Base-by-base conservation (phyloP, 768 basidiomycete species). In the Collybia nuda region DNA sequence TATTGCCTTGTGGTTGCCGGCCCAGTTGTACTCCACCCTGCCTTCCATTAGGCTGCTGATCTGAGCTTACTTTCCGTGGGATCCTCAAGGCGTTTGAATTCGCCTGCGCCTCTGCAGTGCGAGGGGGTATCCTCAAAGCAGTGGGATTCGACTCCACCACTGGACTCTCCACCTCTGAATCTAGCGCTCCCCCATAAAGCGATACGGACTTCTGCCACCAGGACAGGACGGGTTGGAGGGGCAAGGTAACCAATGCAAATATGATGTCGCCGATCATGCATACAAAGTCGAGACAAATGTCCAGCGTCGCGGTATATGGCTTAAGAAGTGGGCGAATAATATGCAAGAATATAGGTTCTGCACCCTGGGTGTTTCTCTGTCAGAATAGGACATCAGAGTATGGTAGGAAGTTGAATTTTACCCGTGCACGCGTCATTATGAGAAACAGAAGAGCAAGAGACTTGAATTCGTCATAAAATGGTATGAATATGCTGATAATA, bases 381-480 rank as follows among this genome's bases (percentile, higher is more conserved):
- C 24, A 23, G 42, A n/a, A 44, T 37, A 29, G 53, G 32, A 19
- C 39, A 12, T 11, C 2, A 32, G 32, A 9, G 32, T 14, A 39
- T 41, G 18, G 8, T 11, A 26, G 36, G 6, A 42, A 35, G 14
- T 8, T 42, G 15, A 41, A 18, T 36, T 8, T 39, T 62, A 88
- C 90, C 67, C 85, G 74, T 51, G 90, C 82, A 47, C 90, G 83
- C 51, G 88, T 88, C 32, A 90, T 56, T 21, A 93, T 73, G 44
- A 92, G 79, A 63, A 91, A 92, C 7, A 93, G 62, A 6, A 92
- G 73, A 21, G 79, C 72, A 38, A 91, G 58, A 5, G 84, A 80
- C 68, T 93, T 93, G 68, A 90, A 72, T 70, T 92, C 88, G 59
- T 83, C 81, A 66, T 93, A 92, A 63, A 93, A 93, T 19, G 91